Conservation (phyloP, 2,329 filamentous ascomycete species). For the Fusarium marasasianum region DNA sequence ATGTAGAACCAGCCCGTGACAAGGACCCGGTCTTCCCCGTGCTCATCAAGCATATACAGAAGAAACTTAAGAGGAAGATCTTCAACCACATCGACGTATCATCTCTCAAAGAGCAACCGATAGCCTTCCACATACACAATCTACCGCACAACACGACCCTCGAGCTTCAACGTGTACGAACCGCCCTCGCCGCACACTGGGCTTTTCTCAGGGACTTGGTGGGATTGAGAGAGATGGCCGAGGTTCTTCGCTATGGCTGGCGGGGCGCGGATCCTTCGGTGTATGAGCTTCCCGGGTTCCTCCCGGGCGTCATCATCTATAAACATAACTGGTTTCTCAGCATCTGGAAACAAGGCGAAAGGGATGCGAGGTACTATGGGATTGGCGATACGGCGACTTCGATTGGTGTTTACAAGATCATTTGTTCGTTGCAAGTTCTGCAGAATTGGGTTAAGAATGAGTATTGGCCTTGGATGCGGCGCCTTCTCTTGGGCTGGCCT, state of each 20-base stretch:
- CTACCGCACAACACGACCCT: not conserved
- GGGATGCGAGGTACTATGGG: not conserved
- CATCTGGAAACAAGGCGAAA: not conserved
- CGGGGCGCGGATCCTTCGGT: not conserved
- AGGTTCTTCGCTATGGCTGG: not conserved
- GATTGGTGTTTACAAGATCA: not conserved
- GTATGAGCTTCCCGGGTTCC: not conserved
- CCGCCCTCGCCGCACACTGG: not conserved
- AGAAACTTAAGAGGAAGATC: not conserved
- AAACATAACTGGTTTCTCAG: not conserved
- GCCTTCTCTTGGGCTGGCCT: not conserved
- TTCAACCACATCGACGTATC: not conserved
- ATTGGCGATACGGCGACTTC: not conserved
- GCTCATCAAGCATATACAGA: not conserved
- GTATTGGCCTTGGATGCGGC: slow-evolving; percentile 8
- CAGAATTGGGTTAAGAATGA: not conserved
- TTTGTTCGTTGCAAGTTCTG: not conserved
- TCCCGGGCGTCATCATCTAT: not conserved
- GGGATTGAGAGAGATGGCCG: not conserved
- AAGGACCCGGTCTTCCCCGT: not conserved
- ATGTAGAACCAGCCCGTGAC: not conserved
- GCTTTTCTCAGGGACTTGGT: not conserved
- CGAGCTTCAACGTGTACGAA: not conserved
- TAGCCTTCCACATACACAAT: not conserved
- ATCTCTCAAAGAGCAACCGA: not conserved